Percentiles rank a stretch among this genome's conserved stretches.
Evolutionary conservation across 441 rosid genomes (phyloP).

Genomic region (Euphorbia corollata): DNA sequence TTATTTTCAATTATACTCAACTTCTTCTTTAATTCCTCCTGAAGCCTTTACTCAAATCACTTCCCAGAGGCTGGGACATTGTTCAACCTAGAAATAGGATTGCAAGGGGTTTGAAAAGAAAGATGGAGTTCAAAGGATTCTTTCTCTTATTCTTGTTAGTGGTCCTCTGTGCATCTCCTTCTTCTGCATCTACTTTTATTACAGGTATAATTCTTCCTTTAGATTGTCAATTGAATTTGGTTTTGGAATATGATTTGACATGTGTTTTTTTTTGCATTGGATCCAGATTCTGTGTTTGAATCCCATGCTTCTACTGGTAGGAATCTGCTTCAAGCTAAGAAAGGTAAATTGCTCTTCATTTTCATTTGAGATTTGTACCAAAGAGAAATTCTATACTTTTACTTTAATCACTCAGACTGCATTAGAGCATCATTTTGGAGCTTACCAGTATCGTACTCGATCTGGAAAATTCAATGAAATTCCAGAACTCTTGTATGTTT

Average conservation of each 20-base stretch:
- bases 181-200: conserved; percentile 27
- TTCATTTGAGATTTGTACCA: not conserved
- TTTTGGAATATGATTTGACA: not conserved
- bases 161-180: conserved; percentile 9
- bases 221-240: not conserved
- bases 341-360: conserved; percentile 25
- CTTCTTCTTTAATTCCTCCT: not conserved
- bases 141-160: not conserved
- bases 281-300: conserved; percentile 36
- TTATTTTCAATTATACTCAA: too few species aligned
- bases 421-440: too few species aligned
- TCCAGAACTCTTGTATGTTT: not conserved
- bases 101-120: not conserved
- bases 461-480: not conserved
- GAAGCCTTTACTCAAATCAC: not conserved
- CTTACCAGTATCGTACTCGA: not conserved
- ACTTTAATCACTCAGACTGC: not conserved
- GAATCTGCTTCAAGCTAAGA: conserved; percentile 48
- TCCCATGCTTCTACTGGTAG: conserved; percentile 33
- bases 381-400: too few species aligned
- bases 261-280: conserved; percentile 16
- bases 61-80: not conserved
- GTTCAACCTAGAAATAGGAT: not conserved
- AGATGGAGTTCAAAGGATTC: not conserved
- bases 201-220: conserved; percentile 21